These are phyloP conservation scores for Onygenales sp. DNA, from an alignment of 2,329 filamentous ascomycete species.

Conservation along the genomic window DNA sequence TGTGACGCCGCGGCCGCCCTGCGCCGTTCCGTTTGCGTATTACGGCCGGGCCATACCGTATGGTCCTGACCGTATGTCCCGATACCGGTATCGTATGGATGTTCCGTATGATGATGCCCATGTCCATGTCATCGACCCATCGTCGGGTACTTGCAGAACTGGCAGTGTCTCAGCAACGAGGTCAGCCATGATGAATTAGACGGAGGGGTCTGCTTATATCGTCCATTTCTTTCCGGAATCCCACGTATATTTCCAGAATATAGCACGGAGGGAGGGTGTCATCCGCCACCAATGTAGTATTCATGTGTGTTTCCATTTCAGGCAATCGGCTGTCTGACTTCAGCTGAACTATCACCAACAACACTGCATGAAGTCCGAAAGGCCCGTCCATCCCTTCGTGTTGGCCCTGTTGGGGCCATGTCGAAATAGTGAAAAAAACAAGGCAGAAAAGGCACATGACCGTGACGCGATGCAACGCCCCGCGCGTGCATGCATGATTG, in stretches of 20 bases:
- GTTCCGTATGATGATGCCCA: no score
- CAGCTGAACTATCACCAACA: neutral
- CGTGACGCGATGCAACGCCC: constrained; percentile 8
- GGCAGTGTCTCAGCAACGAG: no score
- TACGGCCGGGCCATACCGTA: constrained; percentile 1
- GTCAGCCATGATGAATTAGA: no score
- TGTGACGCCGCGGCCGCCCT: neutral
- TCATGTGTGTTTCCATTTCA: neutral
- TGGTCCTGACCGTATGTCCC: neutral
- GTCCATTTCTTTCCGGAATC: no score
- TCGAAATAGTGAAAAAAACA: neutral
- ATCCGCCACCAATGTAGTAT: neutral
- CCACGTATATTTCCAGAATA: no score
- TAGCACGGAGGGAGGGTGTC: neutral
- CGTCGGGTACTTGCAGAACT: no score
- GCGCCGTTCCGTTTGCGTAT: constrained; percentile 2
- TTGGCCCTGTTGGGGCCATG: neutral
- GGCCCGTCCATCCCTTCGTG: neutral
- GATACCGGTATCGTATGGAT: no score
- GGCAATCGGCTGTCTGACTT: neutral
- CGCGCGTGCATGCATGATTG: constrained; percentile 6
- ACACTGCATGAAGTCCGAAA: neutral
- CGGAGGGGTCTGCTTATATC: no score
- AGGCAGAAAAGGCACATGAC: constrained; percentile 8
- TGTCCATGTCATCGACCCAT: no score